phyloP scores from a whole-genome alignment of 331 rosid genomes.

The Arachis monticola region DNA sequence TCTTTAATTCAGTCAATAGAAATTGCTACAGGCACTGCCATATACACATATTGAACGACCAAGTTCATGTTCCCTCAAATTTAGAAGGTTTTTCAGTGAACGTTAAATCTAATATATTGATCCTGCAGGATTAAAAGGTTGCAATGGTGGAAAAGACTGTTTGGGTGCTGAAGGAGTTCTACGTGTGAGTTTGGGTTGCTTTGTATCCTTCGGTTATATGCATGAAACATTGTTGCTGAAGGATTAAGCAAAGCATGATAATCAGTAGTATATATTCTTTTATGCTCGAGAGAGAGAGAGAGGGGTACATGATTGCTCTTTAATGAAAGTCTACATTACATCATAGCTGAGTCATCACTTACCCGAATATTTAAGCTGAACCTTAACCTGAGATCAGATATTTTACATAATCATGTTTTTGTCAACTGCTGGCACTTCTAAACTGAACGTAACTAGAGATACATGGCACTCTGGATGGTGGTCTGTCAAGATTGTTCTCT shows the following conservation, averaged over 20 bases:
- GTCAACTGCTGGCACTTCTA: slow-evolving; percentile 83
- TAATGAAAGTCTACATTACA: neutral
- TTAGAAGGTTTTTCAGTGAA: too few relatives aligned
- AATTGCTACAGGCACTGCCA: too few relatives aligned
- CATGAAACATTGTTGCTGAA: slow-evolving; percentile 4
- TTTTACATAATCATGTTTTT: slow-evolving; percentile 80
- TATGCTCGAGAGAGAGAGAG: too few relatives aligned
- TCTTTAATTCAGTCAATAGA: too few relatives aligned
- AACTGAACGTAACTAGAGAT: slow-evolving; percentile 61
- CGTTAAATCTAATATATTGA: slow-evolving; percentile 33
- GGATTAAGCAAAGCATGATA: slow-evolving; percentile 7
- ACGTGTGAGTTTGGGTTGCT: slow-evolving; percentile 94
- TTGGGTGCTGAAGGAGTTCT: slow-evolving; percentile 94
- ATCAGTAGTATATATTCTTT: slow-evolving; percentile 27
- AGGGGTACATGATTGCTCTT: too few relatives aligned
- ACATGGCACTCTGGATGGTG: slow-evolving; percentile 99
- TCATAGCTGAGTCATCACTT: slow-evolving; percentile 28
- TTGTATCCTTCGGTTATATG: slow-evolving; percentile 54
- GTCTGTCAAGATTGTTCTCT: slow-evolving; percentile 80
- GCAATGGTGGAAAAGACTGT: slow-evolving; percentile 81
- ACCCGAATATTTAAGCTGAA: slow-evolving; percentile 30
- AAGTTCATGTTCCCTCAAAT: too few relatives aligned
- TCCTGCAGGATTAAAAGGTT: slow-evolving; percentile 75
- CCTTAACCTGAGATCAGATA: slow-evolving; percentile 69
- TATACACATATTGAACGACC: too few relatives aligned